Base-by-base conservation (phyloP, 2,329 filamentous ascomycete species). In the Epichloe scottii region DNA sequence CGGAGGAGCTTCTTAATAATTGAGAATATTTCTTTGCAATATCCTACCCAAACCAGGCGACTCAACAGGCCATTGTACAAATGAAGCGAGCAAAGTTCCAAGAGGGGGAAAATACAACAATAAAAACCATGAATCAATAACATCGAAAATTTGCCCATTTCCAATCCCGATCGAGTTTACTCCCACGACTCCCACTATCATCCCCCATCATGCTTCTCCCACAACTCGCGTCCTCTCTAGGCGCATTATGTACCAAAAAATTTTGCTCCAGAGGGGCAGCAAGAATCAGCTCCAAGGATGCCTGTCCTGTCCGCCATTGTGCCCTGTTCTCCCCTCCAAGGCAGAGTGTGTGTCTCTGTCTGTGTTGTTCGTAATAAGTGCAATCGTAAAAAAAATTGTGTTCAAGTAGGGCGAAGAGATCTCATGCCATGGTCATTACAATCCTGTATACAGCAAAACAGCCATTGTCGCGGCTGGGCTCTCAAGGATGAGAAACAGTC, bases 401-500 rank as follows among this genome's bases (percentile, higher is more conserved):
- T 69, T 61, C 62, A 57, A 62, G 19, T 44, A n/a, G 21, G 37
- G 35, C 44, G 14, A 48, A 48, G 46, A 53, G 8, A 51, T 53
- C 37, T 42, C 44, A 46, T 48, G 49, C 48, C 39, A 38, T 67
- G 63, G 62, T 69, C 67, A 67, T 68, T 68, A 68, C 63, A 68
- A 67, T 55, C 59, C 55, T 63, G 63, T 63, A 68, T 47, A 40
- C 48, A 45, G 39, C 33, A 39, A 14, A 46, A 14, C 38, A 43
- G 42, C 23, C 37, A 5, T 49, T 15, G 21, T 42, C n/a, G 33
- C 33, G 26, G 15, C 35, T 44, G 30, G 15, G 50, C 19, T 46
- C n/a, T 46, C 35, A 30, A 38, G 39, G 30, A 30, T 23, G 30
- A n/a, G 42, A 48, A 48, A 49, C 12, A 34, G 30, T 48, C 1